Conservation (phyloP, 1,284 basidiomycete genomes). For the Trametes polyzona region DNA sequence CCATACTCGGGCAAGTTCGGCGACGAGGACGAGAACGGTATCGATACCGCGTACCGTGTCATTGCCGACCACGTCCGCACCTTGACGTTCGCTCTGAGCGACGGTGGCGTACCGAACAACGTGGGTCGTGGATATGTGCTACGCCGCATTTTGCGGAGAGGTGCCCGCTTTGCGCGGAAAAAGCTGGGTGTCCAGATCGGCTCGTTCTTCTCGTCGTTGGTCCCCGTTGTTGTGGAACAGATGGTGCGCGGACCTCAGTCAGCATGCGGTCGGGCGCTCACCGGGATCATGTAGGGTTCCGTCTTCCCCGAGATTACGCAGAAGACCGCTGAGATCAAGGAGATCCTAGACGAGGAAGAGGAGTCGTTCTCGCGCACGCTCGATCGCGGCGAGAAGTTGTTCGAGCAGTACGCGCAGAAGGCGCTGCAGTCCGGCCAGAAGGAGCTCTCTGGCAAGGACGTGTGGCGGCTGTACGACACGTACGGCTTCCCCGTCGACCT, state of each 20-base stretch:
- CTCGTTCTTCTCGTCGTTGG: conserved; percentile 91
- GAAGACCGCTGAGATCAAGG: conserved; percentile 86
- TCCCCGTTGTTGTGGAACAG: conserved; percentile 88
- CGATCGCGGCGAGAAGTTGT: conserved; percentile 95
- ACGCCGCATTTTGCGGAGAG: conserved; percentile 88
- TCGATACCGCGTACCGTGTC: conserved; percentile 97
- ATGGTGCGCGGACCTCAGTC: conserved; percentile 60
- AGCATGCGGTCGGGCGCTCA: background rate
- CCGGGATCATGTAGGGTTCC: conserved; percentile 58
- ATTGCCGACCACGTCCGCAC: conserved; percentile 97
- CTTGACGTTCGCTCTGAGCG: conserved; percentile 93
- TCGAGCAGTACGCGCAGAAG: conserved; percentile 86
- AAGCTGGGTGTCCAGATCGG: conserved; percentile 96
- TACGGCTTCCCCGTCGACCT: conserved; percentile 98
- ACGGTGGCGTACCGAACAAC: conserved; percentile 96
- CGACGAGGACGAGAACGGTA: conserved; percentile 90
- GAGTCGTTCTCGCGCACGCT: conserved; percentile 96
- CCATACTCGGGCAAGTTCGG: conserved; percentile 92
- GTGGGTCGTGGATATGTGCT: conserved; percentile 97
- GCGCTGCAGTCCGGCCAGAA: conserved; percentile 69
- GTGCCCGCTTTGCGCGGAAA: conserved; percentile 93
- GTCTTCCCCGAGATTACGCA: conserved; percentile 95
- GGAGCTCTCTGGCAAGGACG: conserved; percentile 87
- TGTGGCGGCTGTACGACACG: conserved; percentile 98
- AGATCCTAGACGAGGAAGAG: conserved; percentile 97